Conservation (phyloP, 345 rosid genomes). For the Cardiospermum halicacabum region DNA sequence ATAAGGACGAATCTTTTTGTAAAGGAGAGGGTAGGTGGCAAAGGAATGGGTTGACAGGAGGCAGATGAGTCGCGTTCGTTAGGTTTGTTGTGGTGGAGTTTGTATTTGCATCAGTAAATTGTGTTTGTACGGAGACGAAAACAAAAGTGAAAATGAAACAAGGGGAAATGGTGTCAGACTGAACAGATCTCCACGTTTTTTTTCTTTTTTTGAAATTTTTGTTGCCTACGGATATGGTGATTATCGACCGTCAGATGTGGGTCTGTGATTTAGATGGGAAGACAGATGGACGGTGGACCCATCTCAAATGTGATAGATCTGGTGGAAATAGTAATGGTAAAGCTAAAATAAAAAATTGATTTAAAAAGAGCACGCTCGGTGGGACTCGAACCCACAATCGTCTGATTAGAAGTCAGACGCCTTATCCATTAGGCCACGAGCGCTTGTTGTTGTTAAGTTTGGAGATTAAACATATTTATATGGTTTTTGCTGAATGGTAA, state of each 20-base stretch:
- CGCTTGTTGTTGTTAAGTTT: conserved; percentile 19
- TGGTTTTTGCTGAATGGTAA: no score
- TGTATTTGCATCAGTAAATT: neutral
- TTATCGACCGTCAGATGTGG: neutral
- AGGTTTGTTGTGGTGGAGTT: no score
- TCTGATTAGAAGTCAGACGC: conserved; percentile 86
- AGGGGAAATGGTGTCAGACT: neutral
- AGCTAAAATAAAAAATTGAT: neutral
- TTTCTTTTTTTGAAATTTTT: no score
- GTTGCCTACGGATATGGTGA: no score
- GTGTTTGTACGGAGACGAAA: neutral
- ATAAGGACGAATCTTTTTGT: neutral
- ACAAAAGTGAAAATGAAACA: neutral
- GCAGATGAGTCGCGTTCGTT: neutral
- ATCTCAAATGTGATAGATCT: neutral
- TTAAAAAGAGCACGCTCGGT: conserved; percentile 44
- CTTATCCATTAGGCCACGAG: conserved; percentile 89
- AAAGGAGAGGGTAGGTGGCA: no score
- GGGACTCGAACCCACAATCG: conserved; percentile 95
- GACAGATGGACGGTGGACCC: neutral
- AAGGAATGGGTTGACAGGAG: neutral
- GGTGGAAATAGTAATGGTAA: neutral
- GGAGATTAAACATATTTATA: no score
- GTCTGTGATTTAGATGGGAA: neutral
- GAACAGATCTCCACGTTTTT: no score